phyloP scores from a whole-genome alignment of 768 basidiomycete genomes.

The Hortiboletus flavorubellus region DNA sequence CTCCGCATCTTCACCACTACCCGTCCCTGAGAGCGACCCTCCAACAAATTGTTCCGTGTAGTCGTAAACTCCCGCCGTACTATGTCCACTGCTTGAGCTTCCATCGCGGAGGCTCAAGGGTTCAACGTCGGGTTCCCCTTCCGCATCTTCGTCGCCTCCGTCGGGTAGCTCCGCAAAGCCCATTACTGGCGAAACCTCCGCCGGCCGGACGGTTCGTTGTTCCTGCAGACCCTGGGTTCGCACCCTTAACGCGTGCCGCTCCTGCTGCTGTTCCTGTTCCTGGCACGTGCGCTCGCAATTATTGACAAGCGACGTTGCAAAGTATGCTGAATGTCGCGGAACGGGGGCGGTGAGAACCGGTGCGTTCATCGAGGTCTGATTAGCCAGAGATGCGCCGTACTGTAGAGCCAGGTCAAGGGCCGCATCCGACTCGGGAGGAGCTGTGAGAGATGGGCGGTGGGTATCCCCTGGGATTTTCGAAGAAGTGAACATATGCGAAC shows the following conservation, averaged over 20 bases:
- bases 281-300: conserved; percentile 37
- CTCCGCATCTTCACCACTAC: conserved; percentile 27
- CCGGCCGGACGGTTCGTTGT: conserved; percentile 32
- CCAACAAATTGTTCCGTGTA: conserved; percentile 18
- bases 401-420: conserved; percentile 27
- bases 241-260: conserved; percentile 29
- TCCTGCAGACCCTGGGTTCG: conserved; percentile 32
- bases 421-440: conserved; percentile 17
- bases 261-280: conserved; percentile 37
- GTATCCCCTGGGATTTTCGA: not conserved
- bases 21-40: conserved; percentile 24
- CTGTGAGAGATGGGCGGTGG: conserved; percentile 12
- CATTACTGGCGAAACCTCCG: conserved; percentile 33
- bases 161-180: conserved; percentile 28
- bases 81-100: conserved; percentile 23
- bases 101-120: conserved; percentile 27
- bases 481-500: conserved; percentile 19
- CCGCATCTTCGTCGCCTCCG: conserved; percentile 35
- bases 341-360: conserved; percentile 31
- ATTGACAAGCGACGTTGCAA: conserved; percentile 28
- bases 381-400: conserved; percentile 18
- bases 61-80: conserved; percentile 26
- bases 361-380: conserved; percentile 19
- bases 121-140: conserved; percentile 31
- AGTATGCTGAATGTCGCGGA: conserved; percentile 33